Conservation (phyloP, 257 asterid species). For the Gynochthodes officinalis region DNA sequence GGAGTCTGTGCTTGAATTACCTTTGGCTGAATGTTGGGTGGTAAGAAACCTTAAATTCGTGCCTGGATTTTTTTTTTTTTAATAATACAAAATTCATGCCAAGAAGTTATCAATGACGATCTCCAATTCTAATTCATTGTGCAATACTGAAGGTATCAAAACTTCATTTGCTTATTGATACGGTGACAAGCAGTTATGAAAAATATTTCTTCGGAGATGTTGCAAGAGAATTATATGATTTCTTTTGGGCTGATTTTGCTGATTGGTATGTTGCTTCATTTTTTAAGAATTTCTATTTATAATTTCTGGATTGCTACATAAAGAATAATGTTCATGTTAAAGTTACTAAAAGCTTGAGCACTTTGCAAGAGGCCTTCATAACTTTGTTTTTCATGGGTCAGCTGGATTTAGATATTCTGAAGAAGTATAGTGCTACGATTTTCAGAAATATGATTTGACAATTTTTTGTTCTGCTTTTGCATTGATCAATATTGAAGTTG, state of each 20-base stretch:
- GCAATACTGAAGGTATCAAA: conserved; percentile 61
- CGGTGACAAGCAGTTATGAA: conserved; percentile 76
- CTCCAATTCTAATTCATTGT: conserved; percentile 19
- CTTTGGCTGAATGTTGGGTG: conserved; percentile 99
- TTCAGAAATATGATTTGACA: neutral
- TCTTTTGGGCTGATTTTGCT: conserved; percentile 97
- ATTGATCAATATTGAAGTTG: too few species aligned
- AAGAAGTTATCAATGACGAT: conserved; percentile 2
- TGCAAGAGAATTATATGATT: conserved; percentile 85
- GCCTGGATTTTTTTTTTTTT: too few species aligned
- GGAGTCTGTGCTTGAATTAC: conserved; percentile 59
- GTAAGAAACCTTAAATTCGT: too few species aligned
- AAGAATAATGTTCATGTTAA: neutral
- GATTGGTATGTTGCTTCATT: conserved; percentile 62
- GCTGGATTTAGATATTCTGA: neutral
- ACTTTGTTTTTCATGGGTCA: neutral
- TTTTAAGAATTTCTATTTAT: conserved; percentile 1
- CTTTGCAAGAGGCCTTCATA: too few species aligned
- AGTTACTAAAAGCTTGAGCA: neutral
- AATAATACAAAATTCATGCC: too few species aligned
- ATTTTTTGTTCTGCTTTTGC: too few species aligned
- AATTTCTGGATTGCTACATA: too few species aligned
- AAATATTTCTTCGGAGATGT: conserved; percentile 90
- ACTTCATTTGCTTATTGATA: conserved; percentile 82
- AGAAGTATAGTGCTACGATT: neutral